Conservation (phyloP, 2,329 filamentous ascomycete genomes). For the Fusarium aywerte region DNA sequence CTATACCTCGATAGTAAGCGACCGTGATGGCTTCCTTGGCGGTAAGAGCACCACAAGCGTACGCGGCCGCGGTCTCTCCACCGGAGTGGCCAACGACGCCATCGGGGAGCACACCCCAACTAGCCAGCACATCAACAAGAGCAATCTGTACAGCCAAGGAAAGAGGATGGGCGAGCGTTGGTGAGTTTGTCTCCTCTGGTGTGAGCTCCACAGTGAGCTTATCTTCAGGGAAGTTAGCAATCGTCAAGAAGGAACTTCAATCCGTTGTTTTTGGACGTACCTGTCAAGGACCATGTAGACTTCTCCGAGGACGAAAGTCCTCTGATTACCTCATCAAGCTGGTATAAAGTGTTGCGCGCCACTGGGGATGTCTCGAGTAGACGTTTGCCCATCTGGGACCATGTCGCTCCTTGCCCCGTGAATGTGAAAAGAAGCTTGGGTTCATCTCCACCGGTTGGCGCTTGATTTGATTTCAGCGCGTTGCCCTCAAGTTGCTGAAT, state of each 20-base stretch:
- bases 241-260: background rate
- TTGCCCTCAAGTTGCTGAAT: constrained; percentile 35
- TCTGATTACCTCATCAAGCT: constrained; percentile 26
- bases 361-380: constrained; percentile 38
- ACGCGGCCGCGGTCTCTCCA: constrained; percentile 40
- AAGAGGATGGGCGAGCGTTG: constrained; percentile 35
- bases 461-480: constrained; percentile 30
- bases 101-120: constrained; percentile 36
- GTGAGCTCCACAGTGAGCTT: constrained; percentile 33
- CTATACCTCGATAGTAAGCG: constrained; percentile 38
- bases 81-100: constrained; percentile 40
- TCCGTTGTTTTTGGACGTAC: background rate
- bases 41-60: constrained; percentile 39
- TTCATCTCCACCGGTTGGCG: background rate
- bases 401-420: constrained; percentile 39
- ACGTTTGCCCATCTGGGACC: constrained; percentile 40
- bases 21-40: constrained; percentile 38
- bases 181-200: constrained; percentile 30
- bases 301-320: constrained; percentile 21
- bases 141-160: constrained; percentile 38
- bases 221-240: constrained; percentile 27
- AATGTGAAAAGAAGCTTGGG: constrained; percentile 31
- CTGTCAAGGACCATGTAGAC: constrained; percentile 29
- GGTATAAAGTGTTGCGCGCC: constrained; percentile 33
- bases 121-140: constrained; percentile 32